Conservation (phyloP, 2,329 filamentous ascomycete genomes). For the Xylariales sp. region DNA sequence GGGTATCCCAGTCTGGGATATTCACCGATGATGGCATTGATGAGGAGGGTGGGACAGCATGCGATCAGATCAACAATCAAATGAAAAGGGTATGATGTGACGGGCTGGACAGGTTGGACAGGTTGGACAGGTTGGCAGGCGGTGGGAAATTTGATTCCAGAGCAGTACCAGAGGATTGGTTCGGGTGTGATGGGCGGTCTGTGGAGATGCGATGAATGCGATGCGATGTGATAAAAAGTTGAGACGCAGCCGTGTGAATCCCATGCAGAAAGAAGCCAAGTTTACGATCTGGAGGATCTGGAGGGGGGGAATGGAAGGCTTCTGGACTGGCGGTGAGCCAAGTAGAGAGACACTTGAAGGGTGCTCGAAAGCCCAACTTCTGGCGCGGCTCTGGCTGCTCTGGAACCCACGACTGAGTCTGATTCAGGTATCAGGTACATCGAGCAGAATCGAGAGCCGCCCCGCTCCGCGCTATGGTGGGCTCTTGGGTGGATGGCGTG, state of each 20-base stretch:
- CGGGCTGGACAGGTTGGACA: slow-evolving; percentile 27
- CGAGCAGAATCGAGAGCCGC: neutral
- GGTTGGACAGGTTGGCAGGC: slow-evolving; percentile 20
- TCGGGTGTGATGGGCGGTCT: slow-evolving; percentile 39
- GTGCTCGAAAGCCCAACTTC: neutral
- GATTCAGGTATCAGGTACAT: slow-evolving; percentile 26
- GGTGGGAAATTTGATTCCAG: slow-evolving; percentile 38
- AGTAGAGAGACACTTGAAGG: slow-evolving; percentile 24
- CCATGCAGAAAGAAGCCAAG: slow-evolving; percentile 33
- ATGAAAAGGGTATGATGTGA: slow-evolving; percentile 38
- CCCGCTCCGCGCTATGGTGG: slow-evolving; percentile 4
- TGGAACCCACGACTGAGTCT: neutral
- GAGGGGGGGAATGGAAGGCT: slow-evolving; percentile 32
- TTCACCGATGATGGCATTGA: slow-evolving; percentile 38
- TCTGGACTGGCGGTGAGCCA: slow-evolving; percentile 42
- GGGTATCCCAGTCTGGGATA: slow-evolving; percentile 30
- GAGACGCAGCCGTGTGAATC: slow-evolving; percentile 38
- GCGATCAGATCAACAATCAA: slow-evolving; percentile 39
- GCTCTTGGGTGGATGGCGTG: neutral
- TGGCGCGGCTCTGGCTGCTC: too few species aligned
- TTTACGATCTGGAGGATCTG: slow-evolving; percentile 34
- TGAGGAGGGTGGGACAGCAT: slow-evolving; percentile 28
- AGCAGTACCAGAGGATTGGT: slow-evolving; percentile 42
- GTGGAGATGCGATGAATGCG: slow-evolving; percentile 35
- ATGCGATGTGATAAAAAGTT: slow-evolving; percentile 35